Percentiles rank a stretch among this genome's conserved stretches.
phyloP scores from a whole-genome alignment of 2,329 filamentous ascomycete species.

The Pseudohalonectria lignicola region DNA sequence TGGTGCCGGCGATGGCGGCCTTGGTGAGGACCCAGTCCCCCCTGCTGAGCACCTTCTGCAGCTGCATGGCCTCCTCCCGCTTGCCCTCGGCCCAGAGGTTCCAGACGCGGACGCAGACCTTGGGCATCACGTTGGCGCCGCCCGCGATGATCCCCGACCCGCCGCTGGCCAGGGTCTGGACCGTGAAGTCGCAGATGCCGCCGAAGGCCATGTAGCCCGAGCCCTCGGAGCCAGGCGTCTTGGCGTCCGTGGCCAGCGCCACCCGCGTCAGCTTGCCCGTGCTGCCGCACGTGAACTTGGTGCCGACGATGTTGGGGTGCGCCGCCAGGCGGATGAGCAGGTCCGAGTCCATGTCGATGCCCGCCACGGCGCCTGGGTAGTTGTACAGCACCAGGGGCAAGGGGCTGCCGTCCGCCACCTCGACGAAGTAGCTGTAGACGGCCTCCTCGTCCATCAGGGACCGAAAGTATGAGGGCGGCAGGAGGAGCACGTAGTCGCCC shows the following conservation, averaged over 20 bases:
- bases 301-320: slow-evolving; percentile 77
- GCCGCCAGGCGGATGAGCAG: slow-evolving; percentile 67
- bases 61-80: slow-evolving; percentile 59
- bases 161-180: slow-evolving; percentile 69
- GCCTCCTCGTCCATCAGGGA: slow-evolving; percentile 63
- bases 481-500: slow-evolving; percentile 68
- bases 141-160: slow-evolving; percentile 80
- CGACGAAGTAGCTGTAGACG: slow-evolving; percentile 43
- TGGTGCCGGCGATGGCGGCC: slow-evolving; percentile 75
- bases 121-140: slow-evolving; percentile 76
- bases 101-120: slow-evolving; percentile 70
- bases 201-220: slow-evolving; percentile 77
- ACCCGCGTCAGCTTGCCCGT: slow-evolving; percentile 83
- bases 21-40: slow-evolving; percentile 80
- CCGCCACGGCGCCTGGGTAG: slow-evolving; percentile 78
- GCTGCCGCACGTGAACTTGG: slow-evolving; percentile 87
- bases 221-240: slow-evolving; percentile 48
- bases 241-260: slow-evolving; percentile 59
- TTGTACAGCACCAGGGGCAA: slow-evolving; percentile 82
- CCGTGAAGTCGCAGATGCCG: slow-evolving; percentile 78
- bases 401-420: slow-evolving; percentile 64
- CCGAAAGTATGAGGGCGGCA: slow-evolving; percentile 78
- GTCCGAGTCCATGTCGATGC: slow-evolving; percentile 85
- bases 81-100: slow-evolving; percentile 64
- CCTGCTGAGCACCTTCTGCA: slow-evolving; percentile 68